These are phyloP conservation scores for Candida rishiriensis DNA, from an alignment of 805 yeast genomes.

Conservation along the genomic window DNA sequence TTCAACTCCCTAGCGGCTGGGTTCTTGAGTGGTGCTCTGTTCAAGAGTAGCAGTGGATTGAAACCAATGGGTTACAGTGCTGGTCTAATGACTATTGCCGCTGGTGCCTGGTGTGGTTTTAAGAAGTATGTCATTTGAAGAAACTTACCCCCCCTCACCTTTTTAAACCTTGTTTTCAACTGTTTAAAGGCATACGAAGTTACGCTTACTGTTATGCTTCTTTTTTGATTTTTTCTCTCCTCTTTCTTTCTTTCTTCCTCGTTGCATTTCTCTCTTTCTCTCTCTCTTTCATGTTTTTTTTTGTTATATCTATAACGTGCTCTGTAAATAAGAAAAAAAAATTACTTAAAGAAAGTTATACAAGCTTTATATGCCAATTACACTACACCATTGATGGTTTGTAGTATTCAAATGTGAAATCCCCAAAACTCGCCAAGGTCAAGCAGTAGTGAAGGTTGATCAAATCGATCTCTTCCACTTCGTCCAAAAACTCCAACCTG, in stretches of 20 bases:
- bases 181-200: background rate
- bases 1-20: conserved; percentile 83
- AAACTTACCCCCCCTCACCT: no score
- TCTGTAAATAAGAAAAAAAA: background rate
- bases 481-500: conserved; percentile 64
- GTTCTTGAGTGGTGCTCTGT: conserved; percentile 86
- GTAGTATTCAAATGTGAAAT: conserved; percentile 1
- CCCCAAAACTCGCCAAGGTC: conserved; percentile 26
- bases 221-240: background rate
- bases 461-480: conserved; percentile 63
- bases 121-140: conserved; percentile 36
- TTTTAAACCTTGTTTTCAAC: no score
- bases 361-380: no score
- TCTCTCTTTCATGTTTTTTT: background rate
- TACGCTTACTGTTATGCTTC: no score
- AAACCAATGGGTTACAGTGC: conserved; percentile 87
- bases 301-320: background rate
- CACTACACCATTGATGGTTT: conserved; percentile 1
- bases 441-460: conserved; percentile 60
- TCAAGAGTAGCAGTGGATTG: conserved; percentile 78
- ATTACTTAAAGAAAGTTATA: background rate
- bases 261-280: background rate
- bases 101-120: conserved; percentile 88
- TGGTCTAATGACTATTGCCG: conserved; percentile 80
- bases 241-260: background rate